Evolutionary conservation across 805 yeast species (phyloP).

Genomic region (Lipomyces kockii): DNA sequence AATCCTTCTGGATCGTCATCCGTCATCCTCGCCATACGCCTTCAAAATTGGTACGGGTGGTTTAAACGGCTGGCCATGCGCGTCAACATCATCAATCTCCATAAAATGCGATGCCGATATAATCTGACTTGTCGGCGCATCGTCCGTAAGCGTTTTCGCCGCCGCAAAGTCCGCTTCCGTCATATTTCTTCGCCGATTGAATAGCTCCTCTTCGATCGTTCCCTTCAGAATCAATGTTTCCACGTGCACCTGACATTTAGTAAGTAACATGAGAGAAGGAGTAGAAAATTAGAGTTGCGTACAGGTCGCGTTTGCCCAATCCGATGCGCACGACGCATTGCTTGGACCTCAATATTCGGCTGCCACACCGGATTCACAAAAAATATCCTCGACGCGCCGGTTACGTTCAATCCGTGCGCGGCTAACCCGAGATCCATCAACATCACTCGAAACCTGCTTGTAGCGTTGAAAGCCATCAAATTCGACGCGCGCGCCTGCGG

Average conservation of each 20-base stretch:
- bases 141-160: slow-evolving; percentile 34
- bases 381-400: slow-evolving; percentile 69
- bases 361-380: slow-evolving; percentile 77
- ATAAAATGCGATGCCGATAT: slow-evolving; percentile 25
- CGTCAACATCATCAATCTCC: slow-evolving; percentile 8
- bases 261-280: not conserved
- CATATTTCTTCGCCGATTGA: slow-evolving; percentile 43
- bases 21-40: not conserved
- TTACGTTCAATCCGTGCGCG: slow-evolving; percentile 70
- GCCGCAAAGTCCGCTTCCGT: slow-evolving; percentile 29
- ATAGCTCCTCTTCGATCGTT: slow-evolving; percentile 73
- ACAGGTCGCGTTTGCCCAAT: slow-evolving; percentile 72
- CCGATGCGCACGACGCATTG: slow-evolving; percentile 76
- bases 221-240: slow-evolving; percentile 66
- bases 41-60: slow-evolving; percentile 1
- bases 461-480: slow-evolving; percentile 55
- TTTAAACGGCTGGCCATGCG: slow-evolving; percentile 1
- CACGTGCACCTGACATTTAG: slow-evolving; percentile 46
- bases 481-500: slow-evolving; percentile 57
- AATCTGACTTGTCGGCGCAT: slow-evolving; percentile 24
- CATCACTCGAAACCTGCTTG: slow-evolving; percentile 55
- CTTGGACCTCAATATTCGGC: slow-evolving; percentile 71
- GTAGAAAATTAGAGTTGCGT: slow-evolving; percentile 4
- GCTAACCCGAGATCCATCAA: slow-evolving; percentile 72
- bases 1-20: not conserved